phyloP scores from a whole-genome alignment of 1,139 yeast genomes.

The Ogataea hybrid region DNA sequence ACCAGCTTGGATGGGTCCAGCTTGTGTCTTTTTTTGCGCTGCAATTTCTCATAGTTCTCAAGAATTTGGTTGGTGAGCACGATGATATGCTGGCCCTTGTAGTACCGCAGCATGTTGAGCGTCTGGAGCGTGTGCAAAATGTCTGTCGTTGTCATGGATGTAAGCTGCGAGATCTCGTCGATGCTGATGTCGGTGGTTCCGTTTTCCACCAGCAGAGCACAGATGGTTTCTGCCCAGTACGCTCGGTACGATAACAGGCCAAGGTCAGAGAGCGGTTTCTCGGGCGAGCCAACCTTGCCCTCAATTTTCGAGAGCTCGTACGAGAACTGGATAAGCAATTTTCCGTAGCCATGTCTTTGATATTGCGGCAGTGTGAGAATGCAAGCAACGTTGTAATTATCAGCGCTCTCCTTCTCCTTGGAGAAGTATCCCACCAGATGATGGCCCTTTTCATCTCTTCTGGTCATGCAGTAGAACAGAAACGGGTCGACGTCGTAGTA shows the following conservation, averaged over 20 bases:
- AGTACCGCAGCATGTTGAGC: slow-evolving; percentile 82
- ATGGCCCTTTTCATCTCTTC: slow-evolving; percentile 83
- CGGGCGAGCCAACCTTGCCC: slow-evolving; percentile 92
- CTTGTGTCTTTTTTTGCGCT: slow-evolving; percentile 72
- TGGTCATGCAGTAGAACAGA: slow-evolving; percentile 91
- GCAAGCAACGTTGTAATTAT: slow-evolving; percentile 96
- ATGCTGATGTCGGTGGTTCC: slow-evolving; percentile 72
- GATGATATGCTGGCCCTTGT: slow-evolving; percentile 94
- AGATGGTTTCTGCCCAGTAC: slow-evolving; percentile 91
- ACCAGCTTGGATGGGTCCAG: slow-evolving; percentile 68
- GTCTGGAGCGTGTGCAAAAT: slow-evolving; percentile 91
- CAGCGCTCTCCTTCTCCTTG: slow-evolving; percentile 94
- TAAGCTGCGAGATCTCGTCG: slow-evolving; percentile 82
- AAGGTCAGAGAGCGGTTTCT: slow-evolving; percentile 92
- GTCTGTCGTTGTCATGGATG: slow-evolving; percentile 97
- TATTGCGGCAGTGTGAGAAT: slow-evolving; percentile 93
- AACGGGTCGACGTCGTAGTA: slow-evolving; percentile 98
- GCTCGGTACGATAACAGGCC: slow-evolving; percentile 94
- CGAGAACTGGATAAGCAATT: slow-evolving; percentile 86
- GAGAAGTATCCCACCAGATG: slow-evolving; percentile 96
- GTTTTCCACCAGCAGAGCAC: slow-evolving; percentile 68
- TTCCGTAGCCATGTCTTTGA: slow-evolving; percentile 93
- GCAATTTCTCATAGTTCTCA: slow-evolving; percentile 70
- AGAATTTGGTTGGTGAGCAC: slow-evolving; percentile 84
- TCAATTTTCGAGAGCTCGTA: slow-evolving; percentile 87